These are phyloP conservation scores for Cytospora schulzeri DNA, from an alignment of 2,329 filamentous ascomycete genomes.

Conservation along the genomic window DNA sequence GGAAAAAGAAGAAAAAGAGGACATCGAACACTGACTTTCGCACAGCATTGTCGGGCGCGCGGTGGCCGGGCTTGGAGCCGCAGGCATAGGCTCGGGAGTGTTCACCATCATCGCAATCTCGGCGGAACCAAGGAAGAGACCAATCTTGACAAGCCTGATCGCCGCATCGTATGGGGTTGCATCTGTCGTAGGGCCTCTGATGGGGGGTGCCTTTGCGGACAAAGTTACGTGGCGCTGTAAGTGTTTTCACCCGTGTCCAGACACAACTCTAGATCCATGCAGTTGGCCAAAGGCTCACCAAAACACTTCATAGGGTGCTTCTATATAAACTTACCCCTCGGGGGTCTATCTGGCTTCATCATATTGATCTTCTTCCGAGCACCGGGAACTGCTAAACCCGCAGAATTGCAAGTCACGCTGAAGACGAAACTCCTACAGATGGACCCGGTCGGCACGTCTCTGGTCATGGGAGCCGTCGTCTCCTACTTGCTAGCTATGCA, in stretches of 20 bases:
- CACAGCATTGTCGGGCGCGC: slow-evolving; percentile 8
- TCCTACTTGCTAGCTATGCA: slow-evolving; percentile 42
- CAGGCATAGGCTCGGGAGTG: neutral
- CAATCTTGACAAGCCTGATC: neutral
- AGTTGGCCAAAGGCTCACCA: too few species aligned
- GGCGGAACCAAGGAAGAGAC: neutral
- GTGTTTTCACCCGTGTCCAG: too few species aligned
- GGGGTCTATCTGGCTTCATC: neutral
- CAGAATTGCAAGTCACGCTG: neutral
- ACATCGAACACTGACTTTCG: too few species aligned
- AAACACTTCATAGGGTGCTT: too few species aligned
- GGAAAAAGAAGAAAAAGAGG: too few species aligned
- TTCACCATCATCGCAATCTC: neutral
- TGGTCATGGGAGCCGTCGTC: slow-evolving; percentile 41
- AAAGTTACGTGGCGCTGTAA: slow-evolving; percentile 2
- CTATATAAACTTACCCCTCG: slow-evolving; percentile 6
- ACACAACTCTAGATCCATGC: too few species aligned
- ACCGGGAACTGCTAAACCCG: neutral
- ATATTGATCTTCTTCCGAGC: slow-evolving; percentile 4
- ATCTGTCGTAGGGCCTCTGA: neutral
- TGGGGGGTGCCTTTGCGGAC: slow-evolving; percentile 11
- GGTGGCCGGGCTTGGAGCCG: slow-evolving; percentile 3
- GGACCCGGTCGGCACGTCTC: slow-evolving; percentile 40
- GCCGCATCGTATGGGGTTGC: neutral
- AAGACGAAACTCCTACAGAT: slow-evolving; percentile 42